These are phyloP conservation scores for Globisporangium perplexum DNA, from an alignment of 352 stramenopile species.

Conservation along the genomic window DNA sequence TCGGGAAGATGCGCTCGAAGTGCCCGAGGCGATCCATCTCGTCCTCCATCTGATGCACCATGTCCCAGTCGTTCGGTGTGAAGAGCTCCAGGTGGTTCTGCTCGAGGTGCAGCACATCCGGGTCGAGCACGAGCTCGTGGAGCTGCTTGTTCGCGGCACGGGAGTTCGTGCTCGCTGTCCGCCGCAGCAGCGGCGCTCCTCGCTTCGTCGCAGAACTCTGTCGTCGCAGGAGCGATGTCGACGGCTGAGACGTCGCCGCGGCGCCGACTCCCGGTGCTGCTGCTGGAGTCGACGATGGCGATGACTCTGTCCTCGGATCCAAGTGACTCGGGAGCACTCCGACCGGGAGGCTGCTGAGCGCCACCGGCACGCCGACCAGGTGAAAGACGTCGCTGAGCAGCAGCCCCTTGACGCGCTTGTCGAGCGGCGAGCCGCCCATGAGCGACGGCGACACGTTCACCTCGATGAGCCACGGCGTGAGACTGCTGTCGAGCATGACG, in stretches of 20 bases:
- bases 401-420: constrained; percentile 88
- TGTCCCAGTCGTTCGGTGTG: constrained; percentile 42
- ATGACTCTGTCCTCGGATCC: constrained; percentile 44
- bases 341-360: constrained; percentile 27
- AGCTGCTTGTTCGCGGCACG: neutral
- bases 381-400: constrained; percentile 87
- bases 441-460: constrained; percentile 90
- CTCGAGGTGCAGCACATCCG: constrained; percentile 10
- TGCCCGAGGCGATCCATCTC: constrained; percentile 54
- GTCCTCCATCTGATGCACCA: constrained; percentile 59
- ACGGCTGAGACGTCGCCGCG: neutral
- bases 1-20: constrained; percentile 76
- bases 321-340: constrained; percentile 21
- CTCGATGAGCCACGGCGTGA: constrained; percentile 86
- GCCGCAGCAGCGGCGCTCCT: neutral
- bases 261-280: constrained; percentile 4
- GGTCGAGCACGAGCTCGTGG: constrained; percentile 26
- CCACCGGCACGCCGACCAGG: constrained; percentile 41
- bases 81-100: constrained; percentile 18
- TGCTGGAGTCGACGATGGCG: constrained; percentile 30
- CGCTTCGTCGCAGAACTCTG: neutral
- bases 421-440: constrained; percentile 77
- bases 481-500: constrained; percentile 71
- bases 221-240: neutral
- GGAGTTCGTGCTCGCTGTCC: neutral